Percentiles rank a stretch among this genome's conserved stretches.
Evolutionary conservation across 176 grass and related monocot genomes (phyloP).

Genomic region (Rhynchospora pubera): DNA sequence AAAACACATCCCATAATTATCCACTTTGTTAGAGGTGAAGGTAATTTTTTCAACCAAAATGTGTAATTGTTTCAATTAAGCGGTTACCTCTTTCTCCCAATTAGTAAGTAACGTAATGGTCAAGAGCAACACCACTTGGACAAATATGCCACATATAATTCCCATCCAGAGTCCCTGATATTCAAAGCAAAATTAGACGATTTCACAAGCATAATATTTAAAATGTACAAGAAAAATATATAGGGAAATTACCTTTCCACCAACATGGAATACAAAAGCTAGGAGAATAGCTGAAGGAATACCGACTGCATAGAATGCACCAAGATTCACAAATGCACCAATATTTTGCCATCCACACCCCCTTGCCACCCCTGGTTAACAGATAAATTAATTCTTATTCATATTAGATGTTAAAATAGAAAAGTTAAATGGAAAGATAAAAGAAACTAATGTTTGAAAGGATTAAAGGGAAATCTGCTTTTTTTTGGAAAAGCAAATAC

Average conservation of each 20-base stretch:
- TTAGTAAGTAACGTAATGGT: slow-evolving; percentile 43
- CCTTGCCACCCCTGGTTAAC: slow-evolving; percentile 47
- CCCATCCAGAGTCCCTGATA: slow-evolving; percentile 70
- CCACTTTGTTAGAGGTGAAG: no score
- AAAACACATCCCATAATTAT: neutral
- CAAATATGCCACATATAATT: slow-evolving; percentile 51
- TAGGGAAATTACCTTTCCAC: slow-evolving; percentile 32
- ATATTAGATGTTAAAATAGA: slow-evolving; percentile 6
- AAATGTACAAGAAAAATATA: neutral
- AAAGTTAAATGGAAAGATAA: neutral
- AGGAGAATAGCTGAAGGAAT: slow-evolving; percentile 53
- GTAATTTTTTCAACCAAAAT: neutral
- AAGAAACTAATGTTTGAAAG: neutral
- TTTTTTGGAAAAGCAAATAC: no score
- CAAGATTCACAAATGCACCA: slow-evolving; percentile 57
- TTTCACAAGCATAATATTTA: neutral
- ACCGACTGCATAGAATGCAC: slow-evolving; percentile 50
- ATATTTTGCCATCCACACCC: slow-evolving; percentile 82
- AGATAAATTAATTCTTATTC: neutral
- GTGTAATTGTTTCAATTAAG: neutral
- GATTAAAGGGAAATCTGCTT: no score
- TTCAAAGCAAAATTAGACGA: neutral
- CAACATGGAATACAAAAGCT: slow-evolving; percentile 48
- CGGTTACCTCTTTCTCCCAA: slow-evolving; percentile 58
- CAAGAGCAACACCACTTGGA: slow-evolving; percentile 40